phyloP scores from a whole-genome alignment of 2,329 filamentous ascomycete genomes.

The Talaromyces sp. region DNA sequence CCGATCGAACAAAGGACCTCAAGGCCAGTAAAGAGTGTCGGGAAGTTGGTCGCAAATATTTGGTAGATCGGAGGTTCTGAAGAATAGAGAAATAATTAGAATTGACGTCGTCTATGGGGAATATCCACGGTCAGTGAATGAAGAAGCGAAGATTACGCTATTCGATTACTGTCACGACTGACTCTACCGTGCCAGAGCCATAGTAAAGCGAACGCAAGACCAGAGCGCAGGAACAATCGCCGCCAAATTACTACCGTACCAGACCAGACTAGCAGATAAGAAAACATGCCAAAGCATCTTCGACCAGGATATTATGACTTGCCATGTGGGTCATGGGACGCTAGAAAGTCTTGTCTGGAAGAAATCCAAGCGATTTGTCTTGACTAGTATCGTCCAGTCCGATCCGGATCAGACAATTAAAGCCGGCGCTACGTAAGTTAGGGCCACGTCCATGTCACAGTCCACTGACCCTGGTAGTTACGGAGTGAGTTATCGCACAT shows the following conservation, averaged over 20 bases:
- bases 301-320: neutral
- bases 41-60: neutral
- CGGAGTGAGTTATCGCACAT: too few relatives aligned
- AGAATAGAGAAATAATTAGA: too few relatives aligned
- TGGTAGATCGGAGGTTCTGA: too few relatives aligned
- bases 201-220: neutral
- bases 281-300: neutral
- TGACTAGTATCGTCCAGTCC: neutral
- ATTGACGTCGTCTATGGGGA: neutral
- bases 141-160: neutral
- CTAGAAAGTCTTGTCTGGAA: neutral
- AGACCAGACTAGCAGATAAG: conserved; percentile 2
- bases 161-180: neutral
- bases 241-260: too few relatives aligned
- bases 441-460: neutral
- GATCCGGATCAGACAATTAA: neutral
- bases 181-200: neutral
- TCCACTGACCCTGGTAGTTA: neutral
- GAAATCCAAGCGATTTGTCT: neutral
- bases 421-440: neutral
- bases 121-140: neutral
- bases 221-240: neutral
- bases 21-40: neutral
- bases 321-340: neutral
- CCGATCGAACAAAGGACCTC: neutral